These are phyloP conservation scores for Xanthoparmelia taractica DNA, from an alignment of 495 filamentous ascomycete genomes.

Conservation along the genomic window DNA sequence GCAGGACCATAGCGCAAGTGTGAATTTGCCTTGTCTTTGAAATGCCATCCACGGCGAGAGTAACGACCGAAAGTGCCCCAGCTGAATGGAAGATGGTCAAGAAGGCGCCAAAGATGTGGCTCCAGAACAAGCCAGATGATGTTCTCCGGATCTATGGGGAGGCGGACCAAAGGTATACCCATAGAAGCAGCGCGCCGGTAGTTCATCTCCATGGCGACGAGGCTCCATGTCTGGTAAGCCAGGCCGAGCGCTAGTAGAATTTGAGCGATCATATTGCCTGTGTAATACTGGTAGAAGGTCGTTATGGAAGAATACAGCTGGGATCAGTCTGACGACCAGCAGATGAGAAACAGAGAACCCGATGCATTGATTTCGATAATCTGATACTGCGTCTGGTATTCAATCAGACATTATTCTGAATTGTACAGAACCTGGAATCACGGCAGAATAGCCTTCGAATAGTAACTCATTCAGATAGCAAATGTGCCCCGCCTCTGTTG, in stretches of 20 bases:
- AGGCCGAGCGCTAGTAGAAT: background rate
- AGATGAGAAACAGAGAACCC: too few species aligned
- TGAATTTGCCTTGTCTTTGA: background rate
- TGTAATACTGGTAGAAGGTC: too few species aligned
- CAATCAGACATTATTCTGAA: too few species aligned
- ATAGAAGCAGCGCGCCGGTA: slow-evolving; percentile 7
- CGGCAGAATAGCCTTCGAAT: too few species aligned
- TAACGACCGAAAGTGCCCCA: background rate
- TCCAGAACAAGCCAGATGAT: background rate
- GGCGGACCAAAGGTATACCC: background rate
- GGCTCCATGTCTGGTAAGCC: background rate
- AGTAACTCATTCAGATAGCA: too few species aligned
- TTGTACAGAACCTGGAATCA: too few species aligned
- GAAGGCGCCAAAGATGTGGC: background rate
- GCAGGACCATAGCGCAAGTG: background rate
- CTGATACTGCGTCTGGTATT: too few species aligned
- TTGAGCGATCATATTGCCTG: background rate
- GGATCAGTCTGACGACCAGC: too few species aligned
- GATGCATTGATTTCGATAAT: too few species aligned
- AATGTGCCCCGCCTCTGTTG: too few species aligned
- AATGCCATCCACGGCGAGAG: slow-evolving; percentile 3
- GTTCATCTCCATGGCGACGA: background rate
- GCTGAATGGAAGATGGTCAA: background rate
- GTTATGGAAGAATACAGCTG: too few species aligned
- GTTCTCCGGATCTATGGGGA: background rate